Evolutionary conservation across 768 basidiomycete genomes (phyloP).

Genomic region (Auricularia sp.): DNA sequence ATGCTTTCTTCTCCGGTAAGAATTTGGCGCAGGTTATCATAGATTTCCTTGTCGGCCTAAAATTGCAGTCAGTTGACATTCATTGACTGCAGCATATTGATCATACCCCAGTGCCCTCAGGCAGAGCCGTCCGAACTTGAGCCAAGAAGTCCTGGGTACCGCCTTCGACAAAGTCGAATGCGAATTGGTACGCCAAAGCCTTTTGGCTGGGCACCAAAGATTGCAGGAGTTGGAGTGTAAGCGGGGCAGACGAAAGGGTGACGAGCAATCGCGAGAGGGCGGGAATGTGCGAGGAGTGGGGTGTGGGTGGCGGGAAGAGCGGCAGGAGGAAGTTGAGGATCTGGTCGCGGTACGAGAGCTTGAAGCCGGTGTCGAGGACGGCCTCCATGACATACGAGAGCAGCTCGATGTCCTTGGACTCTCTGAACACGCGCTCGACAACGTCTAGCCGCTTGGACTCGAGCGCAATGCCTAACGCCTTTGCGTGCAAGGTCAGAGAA

Average conservation of each 20-base stretch:
- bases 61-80: conserved; percentile 2
- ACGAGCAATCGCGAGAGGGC: conserved; percentile 83
- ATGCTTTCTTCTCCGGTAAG: conserved; percentile 87
- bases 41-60: conserved; percentile 46
- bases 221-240: conserved; percentile 63
- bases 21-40: conserved; percentile 71
- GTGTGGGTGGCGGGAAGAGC: conserved; percentile 71
- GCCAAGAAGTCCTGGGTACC: conserved; percentile 90
- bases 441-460: conserved; percentile 85
- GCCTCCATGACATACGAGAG: conserved; percentile 89
- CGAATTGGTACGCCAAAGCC: conserved; percentile 85
- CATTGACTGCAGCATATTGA: conserved; percentile 27
- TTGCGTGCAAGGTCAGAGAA: conserved; percentile 7
- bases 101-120: conserved; percentile 41
- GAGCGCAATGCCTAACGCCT: conserved; percentile 93
- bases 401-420: conserved; percentile 64
- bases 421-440: conserved; percentile 63
- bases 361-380: conserved; percentile 81
- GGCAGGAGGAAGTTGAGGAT: conserved; percentile 69
- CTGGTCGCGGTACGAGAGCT: conserved; percentile 74
- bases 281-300: conserved; percentile 65
- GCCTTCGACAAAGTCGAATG: conserved; percentile 90
- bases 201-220: conserved; percentile 62
- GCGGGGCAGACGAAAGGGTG: conserved; percentile 70
- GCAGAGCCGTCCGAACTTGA: conserved; percentile 56